phyloP scores from a whole-genome alignment of 495 filamentous ascomycete genomes.

The Ascodesmis nigricans region DNA sequence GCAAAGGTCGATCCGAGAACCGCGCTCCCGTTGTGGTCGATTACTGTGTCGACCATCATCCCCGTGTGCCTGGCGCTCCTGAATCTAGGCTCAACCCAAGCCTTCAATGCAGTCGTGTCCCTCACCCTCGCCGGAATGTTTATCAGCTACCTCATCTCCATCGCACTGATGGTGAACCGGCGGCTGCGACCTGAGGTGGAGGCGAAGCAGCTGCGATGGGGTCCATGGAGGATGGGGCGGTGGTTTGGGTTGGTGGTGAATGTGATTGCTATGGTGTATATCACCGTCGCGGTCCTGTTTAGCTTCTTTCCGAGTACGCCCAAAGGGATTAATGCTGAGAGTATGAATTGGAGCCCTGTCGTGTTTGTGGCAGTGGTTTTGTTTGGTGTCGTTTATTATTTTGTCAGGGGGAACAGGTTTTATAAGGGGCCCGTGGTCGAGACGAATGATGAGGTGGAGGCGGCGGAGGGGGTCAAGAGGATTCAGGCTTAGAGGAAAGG shows the following conservation, averaged over 20 bases:
- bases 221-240: conserved; percentile 26
- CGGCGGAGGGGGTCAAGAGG: neutral
- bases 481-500: neutral
- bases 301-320: conserved; percentile 25
- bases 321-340: conserved; percentile 23
- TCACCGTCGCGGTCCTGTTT: conserved; percentile 26
- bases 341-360: conserved; percentile 29
- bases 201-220: conserved; percentile 22
- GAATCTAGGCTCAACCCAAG: conserved; percentile 17
- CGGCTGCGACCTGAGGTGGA: conserved; percentile 2
- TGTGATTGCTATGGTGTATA: conserved; percentile 22
- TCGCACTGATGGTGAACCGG: conserved; percentile 22
- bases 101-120: conserved; percentile 29
- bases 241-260: conserved; percentile 26
- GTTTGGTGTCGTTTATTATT: conserved; percentile 23
- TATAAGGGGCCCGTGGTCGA: conserved; percentile 11
- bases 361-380: conserved; percentile 23
- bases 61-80: neutral
- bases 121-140: conserved; percentile 26
- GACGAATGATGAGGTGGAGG: neutral
- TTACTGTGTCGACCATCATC: neutral
- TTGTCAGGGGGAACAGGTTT: conserved; percentile 22
- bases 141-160: conserved; percentile 26
- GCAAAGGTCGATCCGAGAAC: conserved; percentile 11
- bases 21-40: neutral